A percentile compares a stretch with the other conserved stretches of the same genome.
phyloP scores from a whole-genome alignment of 768 basidiomycete species.

The Lentinula boryana region DNA sequence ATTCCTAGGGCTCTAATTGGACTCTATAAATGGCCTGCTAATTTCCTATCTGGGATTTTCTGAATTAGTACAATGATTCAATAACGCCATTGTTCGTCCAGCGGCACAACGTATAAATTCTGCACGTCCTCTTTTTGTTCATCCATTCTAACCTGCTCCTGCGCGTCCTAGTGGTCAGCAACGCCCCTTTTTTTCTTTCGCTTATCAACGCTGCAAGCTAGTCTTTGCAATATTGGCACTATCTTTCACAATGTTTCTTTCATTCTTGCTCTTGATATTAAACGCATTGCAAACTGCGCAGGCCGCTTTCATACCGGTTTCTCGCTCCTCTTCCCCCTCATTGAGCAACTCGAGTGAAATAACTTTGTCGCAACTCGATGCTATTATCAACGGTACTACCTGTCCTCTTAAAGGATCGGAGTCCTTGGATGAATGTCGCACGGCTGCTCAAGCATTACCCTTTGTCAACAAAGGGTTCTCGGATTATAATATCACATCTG shows the following conservation, averaged over 20 bases:
- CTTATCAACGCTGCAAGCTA: neutral
- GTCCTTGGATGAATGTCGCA: conserved; percentile 15
- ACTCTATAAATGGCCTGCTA: no score
- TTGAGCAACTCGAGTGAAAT: conserved; percentile 3
- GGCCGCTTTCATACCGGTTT: neutral
- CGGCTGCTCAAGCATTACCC: conserved; percentile 15
- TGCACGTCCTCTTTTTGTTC: neutral
- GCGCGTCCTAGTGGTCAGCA: neutral
- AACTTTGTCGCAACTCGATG: conserved; percentile 13
- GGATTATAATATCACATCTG: conserved; percentile 11
- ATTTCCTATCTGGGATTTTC: neutral
- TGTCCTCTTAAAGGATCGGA: conserved; percentile 9
- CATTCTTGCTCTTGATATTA: neutral
- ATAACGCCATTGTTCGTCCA: conserved; percentile 1
- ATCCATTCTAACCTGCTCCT: neutral
- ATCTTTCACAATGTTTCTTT: neutral
- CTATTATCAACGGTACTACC: conserved; percentile 12
- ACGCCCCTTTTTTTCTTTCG: neutral
- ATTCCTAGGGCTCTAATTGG: no score
- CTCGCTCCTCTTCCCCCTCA: neutral
- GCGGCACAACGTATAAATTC: neutral
- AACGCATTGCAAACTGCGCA: neutral
- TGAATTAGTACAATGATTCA: neutral
- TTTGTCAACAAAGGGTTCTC: conserved; percentile 17
- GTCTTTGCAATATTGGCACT: neutral